phyloP scores from a whole-genome alignment of 495 filamentous ascomycete genomes.

The Penicillium subrubescens region DNA sequence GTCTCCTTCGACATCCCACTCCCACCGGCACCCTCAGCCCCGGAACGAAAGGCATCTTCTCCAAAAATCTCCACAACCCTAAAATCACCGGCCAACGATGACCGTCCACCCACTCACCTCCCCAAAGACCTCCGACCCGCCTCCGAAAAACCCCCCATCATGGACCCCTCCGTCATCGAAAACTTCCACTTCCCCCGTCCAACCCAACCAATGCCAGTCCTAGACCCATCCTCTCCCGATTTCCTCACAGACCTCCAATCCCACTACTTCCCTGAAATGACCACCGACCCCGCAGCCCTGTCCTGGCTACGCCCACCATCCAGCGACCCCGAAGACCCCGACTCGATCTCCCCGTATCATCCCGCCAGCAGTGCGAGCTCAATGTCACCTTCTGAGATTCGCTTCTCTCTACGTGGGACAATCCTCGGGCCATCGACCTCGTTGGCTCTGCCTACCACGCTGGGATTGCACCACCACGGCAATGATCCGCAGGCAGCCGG shows the following conservation, averaged over 20 bases:
- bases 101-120: slow-evolving; percentile 35
- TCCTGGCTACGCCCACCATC: slow-evolving; percentile 84
- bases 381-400: slow-evolving; percentile 74
- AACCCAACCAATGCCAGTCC: slow-evolving; percentile 55
- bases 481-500: slow-evolving; percentile 91
- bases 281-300: slow-evolving; percentile 79
- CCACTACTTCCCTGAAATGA: slow-evolving; percentile 89
- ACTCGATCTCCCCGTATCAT: slow-evolving; percentile 68
- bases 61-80: slow-evolving; percentile 24
- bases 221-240: slow-evolving; percentile 78
- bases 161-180: slow-evolving; percentile 63
- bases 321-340: slow-evolving; percentile 55
- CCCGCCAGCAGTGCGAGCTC: slow-evolving; percentile 63
- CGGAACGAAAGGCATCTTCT: slow-evolving; percentile 10
- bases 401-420: slow-evolving; percentile 83
- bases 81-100: slow-evolving; percentile 36
- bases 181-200: slow-evolving; percentile 48
- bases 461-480: slow-evolving; percentile 91
- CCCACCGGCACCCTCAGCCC: slow-evolving; percentile 2
- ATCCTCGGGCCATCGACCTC: slow-evolving; percentile 75
- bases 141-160: slow-evolving; percentile 38
- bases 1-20: slow-evolving; percentile 36
- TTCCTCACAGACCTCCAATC: slow-evolving; percentile 83
- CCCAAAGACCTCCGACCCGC: slow-evolving; percentile 47
- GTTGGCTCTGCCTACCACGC: slow-evolving; percentile 66